Conservation (phyloP, 257 asterid genomes). For the Fraxinus americana region DNA sequence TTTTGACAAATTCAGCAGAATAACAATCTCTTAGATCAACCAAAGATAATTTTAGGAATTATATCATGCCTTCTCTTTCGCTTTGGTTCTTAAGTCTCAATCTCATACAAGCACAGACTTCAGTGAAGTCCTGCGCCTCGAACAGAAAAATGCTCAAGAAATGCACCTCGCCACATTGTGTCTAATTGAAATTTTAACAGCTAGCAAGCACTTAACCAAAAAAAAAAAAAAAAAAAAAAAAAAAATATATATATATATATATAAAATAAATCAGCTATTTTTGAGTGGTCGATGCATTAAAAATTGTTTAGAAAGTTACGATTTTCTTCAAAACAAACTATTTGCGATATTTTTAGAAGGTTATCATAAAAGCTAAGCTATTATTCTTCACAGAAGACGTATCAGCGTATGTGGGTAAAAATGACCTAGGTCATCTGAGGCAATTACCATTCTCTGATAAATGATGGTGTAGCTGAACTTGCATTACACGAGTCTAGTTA, state of each 20-base stretch:
- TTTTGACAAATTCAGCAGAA: neutral
- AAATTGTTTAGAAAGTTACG: neutral
- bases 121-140: neutral
- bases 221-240: no score
- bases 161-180: neutral
- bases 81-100: neutral
- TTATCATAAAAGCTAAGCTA: neutral
- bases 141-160: neutral
- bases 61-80: no score
- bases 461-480: constrained; percentile 13
- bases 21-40: neutral
- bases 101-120: neutral
- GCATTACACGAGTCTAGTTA: constrained; percentile 11
- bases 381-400: constrained; percentile 1
- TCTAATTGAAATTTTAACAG: neutral
- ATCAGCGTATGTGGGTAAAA: neutral
- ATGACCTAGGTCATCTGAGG: neutral
- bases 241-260: no score
- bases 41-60: neutral
- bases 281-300: neutral
- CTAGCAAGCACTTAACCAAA: neutral
- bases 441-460: neutral
- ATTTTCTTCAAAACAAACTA: neutral
- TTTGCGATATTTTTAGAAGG: neutral
- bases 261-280: neutral